phyloP scores from a whole-genome alignment of 2,329 filamentous ascomycete species.

The Ophiostoma fasciatum region DNA sequence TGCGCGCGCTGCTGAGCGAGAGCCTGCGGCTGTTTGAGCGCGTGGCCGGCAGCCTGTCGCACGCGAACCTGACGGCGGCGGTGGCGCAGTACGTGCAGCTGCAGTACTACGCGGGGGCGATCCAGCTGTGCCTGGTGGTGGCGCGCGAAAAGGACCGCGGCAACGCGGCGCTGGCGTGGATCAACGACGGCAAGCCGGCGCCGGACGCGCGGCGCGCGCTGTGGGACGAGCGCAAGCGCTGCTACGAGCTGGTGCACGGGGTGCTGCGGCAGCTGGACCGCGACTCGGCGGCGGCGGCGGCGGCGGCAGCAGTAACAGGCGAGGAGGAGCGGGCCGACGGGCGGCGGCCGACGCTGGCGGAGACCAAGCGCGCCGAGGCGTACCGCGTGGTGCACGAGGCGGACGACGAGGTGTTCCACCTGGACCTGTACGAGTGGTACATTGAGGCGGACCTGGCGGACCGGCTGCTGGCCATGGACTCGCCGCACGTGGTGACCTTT shows the following conservation, averaged over 20 bases:
- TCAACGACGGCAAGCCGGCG: slow-evolving; percentile 65
- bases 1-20: slow-evolving; percentile 70
- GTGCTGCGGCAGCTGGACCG: slow-evolving; percentile 65
- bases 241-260: slow-evolving; percentile 79
- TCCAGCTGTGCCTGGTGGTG: slow-evolving; percentile 71
- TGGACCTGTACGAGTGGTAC: slow-evolving; percentile 97
- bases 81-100: slow-evolving; percentile 66
- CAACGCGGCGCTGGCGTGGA: slow-evolving; percentile 71
- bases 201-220: slow-evolving; percentile 53
- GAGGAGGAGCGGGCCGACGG: slow-evolving; percentile 68
- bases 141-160: slow-evolving; percentile 76
- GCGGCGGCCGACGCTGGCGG: slow-evolving; percentile 56
- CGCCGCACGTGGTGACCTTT: slow-evolving; percentile 74
- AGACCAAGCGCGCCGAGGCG: slow-evolving; percentile 71
- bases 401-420: slow-evolving; percentile 86
- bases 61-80: slow-evolving; percentile 64
- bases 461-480: slow-evolving; percentile 70
- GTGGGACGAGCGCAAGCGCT: slow-evolving; percentile 58
- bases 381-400: slow-evolving; percentile 83
- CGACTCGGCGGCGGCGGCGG: slow-evolving; percentile 44
- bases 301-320: no score
- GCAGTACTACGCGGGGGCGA: slow-evolving; percentile 86
- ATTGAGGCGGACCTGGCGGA: slow-evolving; percentile 72
- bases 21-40: slow-evolving; percentile 78
- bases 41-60: slow-evolving; percentile 69